These are phyloP conservation scores for Hypoxylon sp. DNA, from an alignment of 2,329 filamentous ascomycete species.

Conservation along the genomic window DNA sequence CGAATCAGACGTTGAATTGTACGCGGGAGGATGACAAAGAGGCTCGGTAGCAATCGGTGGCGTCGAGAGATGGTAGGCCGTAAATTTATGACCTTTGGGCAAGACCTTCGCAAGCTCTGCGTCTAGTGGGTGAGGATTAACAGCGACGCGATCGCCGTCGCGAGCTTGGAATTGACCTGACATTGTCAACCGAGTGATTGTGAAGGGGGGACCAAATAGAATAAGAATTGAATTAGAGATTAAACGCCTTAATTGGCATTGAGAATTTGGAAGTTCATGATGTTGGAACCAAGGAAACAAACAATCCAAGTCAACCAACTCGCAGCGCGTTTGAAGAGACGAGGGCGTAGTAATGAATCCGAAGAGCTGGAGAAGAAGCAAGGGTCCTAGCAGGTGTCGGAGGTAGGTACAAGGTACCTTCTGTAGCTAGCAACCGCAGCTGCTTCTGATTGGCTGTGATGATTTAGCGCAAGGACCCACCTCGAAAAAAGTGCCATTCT, in stretches of 20 bases:
- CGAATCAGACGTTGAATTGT: constrained; percentile 51
- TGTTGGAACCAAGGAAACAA: neutral
- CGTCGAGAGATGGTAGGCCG: constrained; percentile 88
- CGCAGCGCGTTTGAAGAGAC: constrained; percentile 32
- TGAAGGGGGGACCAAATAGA: neutral
- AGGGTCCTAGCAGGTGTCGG: neutral
- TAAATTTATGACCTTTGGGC: constrained; percentile 71
- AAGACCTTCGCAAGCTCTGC: constrained; percentile 65
- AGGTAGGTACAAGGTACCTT: neutral
- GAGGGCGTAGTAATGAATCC: constrained; percentile 33
- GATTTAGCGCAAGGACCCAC: constrained; percentile 27
- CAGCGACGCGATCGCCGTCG: constrained; percentile 34
- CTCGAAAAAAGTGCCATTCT: constrained; percentile 39
- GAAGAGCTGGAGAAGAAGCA: neutral
- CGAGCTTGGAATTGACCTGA: constrained; percentile 30
- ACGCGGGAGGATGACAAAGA: constrained; percentile 84
- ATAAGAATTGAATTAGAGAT: constrained; percentile 1
- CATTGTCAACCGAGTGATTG: constrained; percentile 29
- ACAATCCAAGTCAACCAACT: neutral
- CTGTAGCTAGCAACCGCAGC: constrained; percentile 6
- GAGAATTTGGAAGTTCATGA: constrained; percentile 18
- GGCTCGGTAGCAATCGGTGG: constrained; percentile 81
- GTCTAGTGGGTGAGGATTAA: constrained; percentile 53
- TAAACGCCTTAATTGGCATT: constrained; percentile 25
- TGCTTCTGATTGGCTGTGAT: constrained; percentile 29